A percentile compares a stretch with the other conserved stretches of the same genome.
Conservation (phyloP, 306 rosid species). For the Quercus parvula region DNA sequence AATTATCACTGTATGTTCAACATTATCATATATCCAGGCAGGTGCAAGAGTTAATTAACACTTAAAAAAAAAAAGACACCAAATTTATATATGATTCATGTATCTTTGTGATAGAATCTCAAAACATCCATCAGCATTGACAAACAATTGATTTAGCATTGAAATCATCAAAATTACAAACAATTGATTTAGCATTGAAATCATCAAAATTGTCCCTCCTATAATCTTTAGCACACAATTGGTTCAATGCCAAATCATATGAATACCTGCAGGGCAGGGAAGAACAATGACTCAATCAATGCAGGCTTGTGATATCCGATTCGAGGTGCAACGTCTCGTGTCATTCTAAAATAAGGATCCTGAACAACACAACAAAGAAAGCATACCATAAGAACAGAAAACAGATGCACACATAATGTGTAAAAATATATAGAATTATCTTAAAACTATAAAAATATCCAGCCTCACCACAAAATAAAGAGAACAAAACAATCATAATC, state of each 20-base stretch:
- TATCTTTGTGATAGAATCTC: background rate
- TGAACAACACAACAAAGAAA: slow-evolving; percentile 35
- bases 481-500: background rate
- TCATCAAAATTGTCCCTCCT: background rate
- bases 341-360: slow-evolving; percentile 99
- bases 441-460: background rate
- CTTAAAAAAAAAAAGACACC: background rate
- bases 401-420: background rate
- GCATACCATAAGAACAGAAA: background rate
- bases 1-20: too few species aligned
- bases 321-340: slow-evolving; percentile 91
- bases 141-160: background rate
- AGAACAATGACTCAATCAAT: slow-evolving; percentile 80
- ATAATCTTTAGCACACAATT: background rate
- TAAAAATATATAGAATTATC: background rate
- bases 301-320: slow-evolving; percentile 83
- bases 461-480: background rate
- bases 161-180: background rate
- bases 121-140: background rate
- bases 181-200: background rate
- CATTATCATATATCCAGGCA: background rate
- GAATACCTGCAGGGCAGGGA: slow-evolving; percentile 93
- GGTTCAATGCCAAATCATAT: background rate
- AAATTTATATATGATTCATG: background rate
- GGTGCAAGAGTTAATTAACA: background rate